Conservation (phyloP, 352 stramenopile genomes). For the Pythium plurisporium region DNA sequence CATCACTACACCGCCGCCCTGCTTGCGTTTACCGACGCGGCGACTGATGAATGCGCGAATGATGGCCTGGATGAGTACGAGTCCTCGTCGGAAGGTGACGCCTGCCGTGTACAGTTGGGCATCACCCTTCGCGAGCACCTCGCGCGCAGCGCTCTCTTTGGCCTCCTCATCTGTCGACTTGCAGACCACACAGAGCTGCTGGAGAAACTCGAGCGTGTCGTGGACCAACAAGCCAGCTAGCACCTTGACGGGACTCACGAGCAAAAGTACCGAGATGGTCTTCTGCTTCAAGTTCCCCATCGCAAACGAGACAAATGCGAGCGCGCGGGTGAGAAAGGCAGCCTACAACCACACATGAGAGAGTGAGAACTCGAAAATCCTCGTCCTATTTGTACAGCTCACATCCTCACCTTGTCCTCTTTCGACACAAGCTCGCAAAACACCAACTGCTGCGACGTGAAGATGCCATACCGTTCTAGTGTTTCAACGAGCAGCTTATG, state of each 20-base stretch:
- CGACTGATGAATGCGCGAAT: conserved; percentile 63
- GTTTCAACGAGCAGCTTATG: conserved; percentile 78
- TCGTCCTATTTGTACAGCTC: neutral
- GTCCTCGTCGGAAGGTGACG: conserved; percentile 64
- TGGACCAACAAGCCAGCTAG: conserved; percentile 59
- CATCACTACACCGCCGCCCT: neutral
- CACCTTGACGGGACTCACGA: conserved; percentile 84
- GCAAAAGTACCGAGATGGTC: conserved; percentile 60
- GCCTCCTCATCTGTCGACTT: conserved; percentile 36
- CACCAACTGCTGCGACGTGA: conserved; percentile 56
- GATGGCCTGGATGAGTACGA: conserved; percentile 66
- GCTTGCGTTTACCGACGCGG: conserved; percentile 35
- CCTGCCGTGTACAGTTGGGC: conserved; percentile 63
- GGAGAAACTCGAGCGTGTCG: conserved; percentile 70
- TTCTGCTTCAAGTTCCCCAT: conserved; percentile 39
- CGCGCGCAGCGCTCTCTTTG: conserved; percentile 47
- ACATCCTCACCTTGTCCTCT: conserved; percentile 62
- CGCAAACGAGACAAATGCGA: conserved; percentile 68
- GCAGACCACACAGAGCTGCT: conserved; percentile 66
- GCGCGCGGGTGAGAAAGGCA: conserved; percentile 68
- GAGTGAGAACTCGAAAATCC: neutral
- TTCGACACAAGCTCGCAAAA: conserved; percentile 57
- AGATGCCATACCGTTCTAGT: conserved; percentile 54
- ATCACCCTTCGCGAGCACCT: conserved; percentile 64
- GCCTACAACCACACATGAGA: conserved; percentile 25